Conservation (phyloP, 495 filamentous ascomycete species). For the Podospora bellae-mahoneyi region DNA sequence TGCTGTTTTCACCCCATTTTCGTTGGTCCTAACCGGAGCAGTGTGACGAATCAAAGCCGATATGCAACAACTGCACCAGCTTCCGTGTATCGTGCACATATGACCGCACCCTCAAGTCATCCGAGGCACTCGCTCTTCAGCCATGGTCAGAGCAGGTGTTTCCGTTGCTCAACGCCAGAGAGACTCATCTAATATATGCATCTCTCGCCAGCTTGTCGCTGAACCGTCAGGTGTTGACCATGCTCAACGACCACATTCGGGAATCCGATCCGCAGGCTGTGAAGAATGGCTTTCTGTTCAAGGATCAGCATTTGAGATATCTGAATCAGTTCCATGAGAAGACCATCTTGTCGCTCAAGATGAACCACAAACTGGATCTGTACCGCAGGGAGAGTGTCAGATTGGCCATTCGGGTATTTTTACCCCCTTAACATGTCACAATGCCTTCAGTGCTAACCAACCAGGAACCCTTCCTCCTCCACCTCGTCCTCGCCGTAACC, state of each 20-base stretch:
- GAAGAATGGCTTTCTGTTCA: slow-evolving; percentile 22
- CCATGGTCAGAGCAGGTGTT: slow-evolving; percentile 31
- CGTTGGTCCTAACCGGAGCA: slow-evolving; percentile 15
- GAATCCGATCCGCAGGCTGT: neutral
- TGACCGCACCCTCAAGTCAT: slow-evolving; percentile 13
- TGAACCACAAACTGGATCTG: slow-evolving; percentile 21
- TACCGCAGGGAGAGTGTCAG: slow-evolving; percentile 29
- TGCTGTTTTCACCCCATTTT: neutral
- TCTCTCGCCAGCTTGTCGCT: slow-evolving; percentile 16
- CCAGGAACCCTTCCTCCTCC: slow-evolving; percentile 39
- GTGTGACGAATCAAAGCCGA: slow-evolving; percentile 48
- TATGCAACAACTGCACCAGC: slow-evolving; percentile 39
- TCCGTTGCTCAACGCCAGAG: neutral
- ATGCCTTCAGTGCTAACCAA: neutral
- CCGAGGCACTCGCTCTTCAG: slow-evolving; percentile 30
- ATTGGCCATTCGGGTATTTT: slow-evolving; percentile 30
- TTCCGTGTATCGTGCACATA: slow-evolving; percentile 47
- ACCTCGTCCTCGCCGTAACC: slow-evolving; percentile 39
- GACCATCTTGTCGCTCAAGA: slow-evolving; percentile 42
- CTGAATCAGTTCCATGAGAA: slow-evolving; percentile 37
- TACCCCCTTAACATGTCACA: neutral
- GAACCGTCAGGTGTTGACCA: slow-evolving; percentile 16
- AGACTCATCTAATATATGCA: neutral
- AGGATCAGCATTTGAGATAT: slow-evolving; percentile 27
- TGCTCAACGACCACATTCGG: slow-evolving; percentile 25